Percentiles rank a stretch among this genome's conserved stretches.
Conservation (phyloP, 176 grass and related monocot genomes). For the Thinopyrum elongatum region DNA sequence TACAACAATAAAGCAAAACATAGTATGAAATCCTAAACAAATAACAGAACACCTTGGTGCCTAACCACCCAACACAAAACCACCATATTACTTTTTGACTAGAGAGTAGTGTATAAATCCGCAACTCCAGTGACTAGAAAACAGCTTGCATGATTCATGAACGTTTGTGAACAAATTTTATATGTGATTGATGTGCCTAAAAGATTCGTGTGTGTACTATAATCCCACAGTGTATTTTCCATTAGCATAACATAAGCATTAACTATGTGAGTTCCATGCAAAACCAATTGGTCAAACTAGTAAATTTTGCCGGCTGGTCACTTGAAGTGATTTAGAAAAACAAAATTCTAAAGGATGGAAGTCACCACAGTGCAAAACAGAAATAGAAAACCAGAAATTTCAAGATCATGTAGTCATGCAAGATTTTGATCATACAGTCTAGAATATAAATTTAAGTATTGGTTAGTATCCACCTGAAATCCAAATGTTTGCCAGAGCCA, state of each 20-base stretch:
- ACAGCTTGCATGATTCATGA: neutral
- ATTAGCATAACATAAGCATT: slow-evolving; percentile 5
- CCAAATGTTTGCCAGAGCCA: slow-evolving; percentile 87
- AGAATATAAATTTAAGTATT: neutral
- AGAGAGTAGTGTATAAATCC: neutral
- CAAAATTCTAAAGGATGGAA: neutral
- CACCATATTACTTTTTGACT: neutral
- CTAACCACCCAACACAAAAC: neutral
- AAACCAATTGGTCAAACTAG: neutral
- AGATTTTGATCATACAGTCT: neutral
- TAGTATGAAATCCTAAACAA: slow-evolving; percentile 13
- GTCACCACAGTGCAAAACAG: neutral
- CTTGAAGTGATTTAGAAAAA: neutral
- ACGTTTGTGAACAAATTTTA: neutral
- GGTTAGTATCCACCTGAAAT: slow-evolving; percentile 72
- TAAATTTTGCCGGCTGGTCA: too few relatives aligned
- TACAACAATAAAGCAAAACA: slow-evolving; percentile 43
- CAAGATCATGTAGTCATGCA: neutral
- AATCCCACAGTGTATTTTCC: neutral
- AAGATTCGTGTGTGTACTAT: neutral
- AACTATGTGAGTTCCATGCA: neutral
- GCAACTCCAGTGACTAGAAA: neutral
- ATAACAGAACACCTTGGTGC: neutral
- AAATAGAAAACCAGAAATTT: neutral
- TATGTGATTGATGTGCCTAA: neutral